Evolutionary conservation across 2,329 filamentous ascomycete species (phyloP).

Genomic region (Xylariaceae sp.): DNA sequence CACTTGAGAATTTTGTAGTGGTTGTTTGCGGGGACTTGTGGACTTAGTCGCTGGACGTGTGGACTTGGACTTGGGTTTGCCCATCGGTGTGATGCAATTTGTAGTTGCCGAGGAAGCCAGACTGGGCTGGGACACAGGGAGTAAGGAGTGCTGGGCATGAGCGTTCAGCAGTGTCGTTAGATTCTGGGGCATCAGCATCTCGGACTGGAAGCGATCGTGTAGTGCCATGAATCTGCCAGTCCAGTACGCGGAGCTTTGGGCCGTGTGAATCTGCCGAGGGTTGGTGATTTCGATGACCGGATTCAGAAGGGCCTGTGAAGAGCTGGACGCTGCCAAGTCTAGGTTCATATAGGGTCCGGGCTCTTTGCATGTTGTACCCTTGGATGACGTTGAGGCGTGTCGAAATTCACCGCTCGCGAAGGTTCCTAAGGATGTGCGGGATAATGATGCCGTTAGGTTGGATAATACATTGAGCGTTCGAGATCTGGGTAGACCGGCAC

Average conservation of each 20-base stretch:
- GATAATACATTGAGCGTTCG: constrained; percentile 53
- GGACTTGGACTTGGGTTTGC: neutral
- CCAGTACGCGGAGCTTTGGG: constrained; percentile 63
- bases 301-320: constrained; percentile 14
- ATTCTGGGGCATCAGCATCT: constrained; percentile 43
- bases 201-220: constrained; percentile 58
- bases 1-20: neutral
- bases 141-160: constrained; percentile 28
- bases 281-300: constrained; percentile 14
- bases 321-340: constrained; percentile 12
- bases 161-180: constrained; percentile 31
- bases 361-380: constrained; percentile 12
- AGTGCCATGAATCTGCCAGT: constrained; percentile 64
- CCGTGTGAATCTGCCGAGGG: constrained; percentile 45
- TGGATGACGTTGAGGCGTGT: constrained; percentile 45
- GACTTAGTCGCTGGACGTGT: neutral
- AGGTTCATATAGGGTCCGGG: constrained; percentile 9
- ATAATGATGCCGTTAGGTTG: constrained; percentile 53
- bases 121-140: constrained; percentile 17
- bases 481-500: constrained; percentile 48
- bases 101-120: constrained; percentile 26
- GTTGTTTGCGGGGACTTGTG: constrained; percentile 8
- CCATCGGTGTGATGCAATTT: constrained; percentile 13
- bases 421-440: constrained; percentile 40
- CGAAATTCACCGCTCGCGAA: constrained; percentile 51